Conservation (phyloP, 2,329 filamentous ascomycete genomes). For the Blastomyces gilchristii region DNA sequence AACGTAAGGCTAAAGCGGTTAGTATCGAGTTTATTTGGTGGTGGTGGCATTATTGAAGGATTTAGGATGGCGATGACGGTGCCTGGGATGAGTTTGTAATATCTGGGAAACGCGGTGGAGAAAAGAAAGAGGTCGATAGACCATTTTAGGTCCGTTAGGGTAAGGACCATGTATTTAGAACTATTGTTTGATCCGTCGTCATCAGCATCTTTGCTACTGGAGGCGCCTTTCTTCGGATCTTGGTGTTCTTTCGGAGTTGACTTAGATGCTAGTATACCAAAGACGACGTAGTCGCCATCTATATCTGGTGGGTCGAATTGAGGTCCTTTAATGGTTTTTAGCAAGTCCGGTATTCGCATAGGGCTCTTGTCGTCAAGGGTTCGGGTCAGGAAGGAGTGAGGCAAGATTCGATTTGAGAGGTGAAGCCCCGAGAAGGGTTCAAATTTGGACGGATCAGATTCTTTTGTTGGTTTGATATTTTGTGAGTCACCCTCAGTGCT, state of each 20-base stretch:
- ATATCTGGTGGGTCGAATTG: conserved; percentile 70
- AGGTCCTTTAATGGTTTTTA: conserved; percentile 71
- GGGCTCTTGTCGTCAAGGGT: conserved; percentile 68
- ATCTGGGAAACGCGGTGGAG: conserved; percentile 77
- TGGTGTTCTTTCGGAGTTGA: conserved; percentile 63
- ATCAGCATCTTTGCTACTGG: conserved; percentile 38
- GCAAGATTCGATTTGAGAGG: conserved; percentile 69
- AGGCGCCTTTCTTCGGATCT: conserved; percentile 30
- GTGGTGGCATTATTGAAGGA: conserved; percentile 80
- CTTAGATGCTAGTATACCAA: conserved; percentile 80
- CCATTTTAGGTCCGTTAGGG: conserved; percentile 77
- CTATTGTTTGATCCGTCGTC: conserved; percentile 46
- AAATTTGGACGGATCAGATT: conserved; percentile 53
- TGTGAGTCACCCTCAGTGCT: conserved; percentile 18
- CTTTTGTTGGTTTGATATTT: conserved; percentile 16
- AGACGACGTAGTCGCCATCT: conserved; percentile 80
- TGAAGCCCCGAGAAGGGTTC: conserved; percentile 82
- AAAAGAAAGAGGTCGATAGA: conserved; percentile 90
- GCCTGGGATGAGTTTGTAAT: conserved; percentile 89
- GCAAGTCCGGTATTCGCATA: conserved; percentile 67
- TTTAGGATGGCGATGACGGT: conserved; percentile 89
- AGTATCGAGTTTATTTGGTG: conserved; percentile 61
- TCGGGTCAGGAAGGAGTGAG: conserved; percentile 68
- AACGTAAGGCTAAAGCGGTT: conserved; percentile 79
- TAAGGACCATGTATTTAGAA: conserved; percentile 84